phyloP scores from a whole-genome alignment of 1,284 basidiomycete genomes.

The Rhodotorula sp. region DNA sequence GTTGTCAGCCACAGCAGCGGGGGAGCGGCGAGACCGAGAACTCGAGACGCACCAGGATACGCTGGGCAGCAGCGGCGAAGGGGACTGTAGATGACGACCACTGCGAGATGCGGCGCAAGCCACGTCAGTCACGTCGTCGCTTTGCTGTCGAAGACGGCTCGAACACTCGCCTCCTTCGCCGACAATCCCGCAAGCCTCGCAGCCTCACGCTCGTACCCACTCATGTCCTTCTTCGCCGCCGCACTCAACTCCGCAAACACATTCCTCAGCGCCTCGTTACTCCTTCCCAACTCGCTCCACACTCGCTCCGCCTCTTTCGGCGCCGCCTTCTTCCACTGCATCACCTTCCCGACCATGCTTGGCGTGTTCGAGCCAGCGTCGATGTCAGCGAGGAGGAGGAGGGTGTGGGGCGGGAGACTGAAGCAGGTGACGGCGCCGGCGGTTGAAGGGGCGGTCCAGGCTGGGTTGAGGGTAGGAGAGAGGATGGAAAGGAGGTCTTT shows the following conservation, averaged over 20 bases:
- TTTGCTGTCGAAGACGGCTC: neutral
- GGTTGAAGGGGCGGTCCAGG: slow-evolving; percentile 55
- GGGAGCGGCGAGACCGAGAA: neutral
- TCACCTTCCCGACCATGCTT: slow-evolving; percentile 80
- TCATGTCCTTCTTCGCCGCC: neutral
- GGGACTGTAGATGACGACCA: neutral
- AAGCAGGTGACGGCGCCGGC: slow-evolving; percentile 64
- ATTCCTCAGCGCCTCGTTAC: slow-evolving; percentile 20
- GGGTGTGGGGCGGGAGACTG: slow-evolving; percentile 72
- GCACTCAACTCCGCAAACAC: slow-evolving; percentile 8
- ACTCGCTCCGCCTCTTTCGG: slow-evolving; percentile 54
- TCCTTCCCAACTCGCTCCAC: slow-evolving; percentile 39
- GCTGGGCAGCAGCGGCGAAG: neutral
- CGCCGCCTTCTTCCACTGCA: slow-evolving; percentile 75
- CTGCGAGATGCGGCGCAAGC: neutral
- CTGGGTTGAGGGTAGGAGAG: slow-evolving; percentile 61
- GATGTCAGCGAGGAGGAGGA: slow-evolving; percentile 85
- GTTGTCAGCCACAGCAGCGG: neutral
- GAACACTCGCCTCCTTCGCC: slow-evolving; percentile 11
- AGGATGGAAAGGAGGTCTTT: slow-evolving; percentile 25
- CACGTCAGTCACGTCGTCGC: neutral
- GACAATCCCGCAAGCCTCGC: neutral
- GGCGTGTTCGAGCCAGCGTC: slow-evolving; percentile 92
- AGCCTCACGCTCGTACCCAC: slow-evolving; percentile 5
- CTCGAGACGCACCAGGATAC: slow-evolving; percentile 11